Base-by-base conservation (phyloP, 257 asterid species). In the Solanum raphanifolium region DNA sequence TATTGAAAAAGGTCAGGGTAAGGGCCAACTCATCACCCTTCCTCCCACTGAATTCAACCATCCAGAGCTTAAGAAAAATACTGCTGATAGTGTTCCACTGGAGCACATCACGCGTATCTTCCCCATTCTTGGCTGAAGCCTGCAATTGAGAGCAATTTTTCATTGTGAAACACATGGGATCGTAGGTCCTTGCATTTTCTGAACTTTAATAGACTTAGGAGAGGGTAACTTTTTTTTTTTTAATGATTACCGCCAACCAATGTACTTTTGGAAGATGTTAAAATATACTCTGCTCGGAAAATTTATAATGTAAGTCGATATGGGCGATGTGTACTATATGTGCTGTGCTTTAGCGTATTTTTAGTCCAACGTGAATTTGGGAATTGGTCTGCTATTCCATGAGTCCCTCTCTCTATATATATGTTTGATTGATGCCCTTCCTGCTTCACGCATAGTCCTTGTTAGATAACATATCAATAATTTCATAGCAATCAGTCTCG, bases 31-130 rank as follows among this genome's bases (percentile, higher is more conserved):
- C 60, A 91, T 95, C 87, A 86, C 90, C 86, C 91, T 96, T 85
- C 96, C 99, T 23, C 86, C 46, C 43, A 95, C 83, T 74, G 98
- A 95, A 90, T 96, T 95, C 89, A 96, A 95, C 93, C 93, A 92
- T 87, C 98, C 98, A 3, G 95, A 91, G 92, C 95, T 94, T 5
- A 95, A 94, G 98, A 96, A 94, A 88, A 95, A 83, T 83, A 38
- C 91, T 39, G 91, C 93, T 25, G 98, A 95, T 65, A 90, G 90
- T 75, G 91, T 96, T 43, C 95, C 95, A 0, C 86, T 96, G 89
- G 99, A 96, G 91, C 94, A 91, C 68, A 90, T 96, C 3, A 87
- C 98, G 41, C 92, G 95, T 58, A 96, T 96, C 90, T 94, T 96
- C 89, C 98, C 98, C 29, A 94, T 95, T 88, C 94, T 95, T 58